Percentiles rank a stretch among this genome's conserved stretches.
These are phyloP conservation scores for Epichloe sibirici DNA, from an alignment of 2,329 filamentous ascomycete genomes.

Conservation along the genomic window DNA sequence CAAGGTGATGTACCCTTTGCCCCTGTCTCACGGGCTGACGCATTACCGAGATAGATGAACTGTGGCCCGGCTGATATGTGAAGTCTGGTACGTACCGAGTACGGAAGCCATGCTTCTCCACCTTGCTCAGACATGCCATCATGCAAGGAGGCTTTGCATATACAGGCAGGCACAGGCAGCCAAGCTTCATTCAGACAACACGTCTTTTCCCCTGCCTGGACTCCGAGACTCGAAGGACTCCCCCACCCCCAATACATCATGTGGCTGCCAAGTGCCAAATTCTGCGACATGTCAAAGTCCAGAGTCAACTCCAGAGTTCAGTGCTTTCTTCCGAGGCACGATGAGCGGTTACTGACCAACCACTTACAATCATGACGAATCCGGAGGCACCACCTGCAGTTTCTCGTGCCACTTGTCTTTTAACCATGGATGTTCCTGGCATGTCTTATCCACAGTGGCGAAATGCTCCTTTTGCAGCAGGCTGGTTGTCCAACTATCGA, in stretches of 20 bases:
- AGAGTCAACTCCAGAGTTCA: background rate
- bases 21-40: background rate
- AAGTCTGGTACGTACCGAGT: background rate
- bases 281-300: background rate
- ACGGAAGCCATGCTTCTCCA: background rate
- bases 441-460: background rate
- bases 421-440: conserved; percentile 5
- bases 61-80: background rate
- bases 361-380: background rate
- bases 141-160: conserved; percentile 2
- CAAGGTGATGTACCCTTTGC: background rate
- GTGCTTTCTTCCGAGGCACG: too few relatives aligned
- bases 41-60: background rate
- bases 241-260: background rate
- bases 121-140: background rate
- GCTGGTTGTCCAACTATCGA: background rate
- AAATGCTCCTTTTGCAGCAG: background rate
- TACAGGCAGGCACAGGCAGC: background rate
- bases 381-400: background rate
- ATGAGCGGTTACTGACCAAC: too few relatives aligned
- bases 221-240: background rate
- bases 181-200: background rate
- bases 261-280: background rate
- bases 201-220: background rate
- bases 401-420: background rate